A percentile compares a stretch with the other conserved stretches of the same genome.
These are phyloP conservation scores for Marsdenia floribunda DNA, from an alignment of 257 asterid species.

Conservation along the genomic window DNA sequence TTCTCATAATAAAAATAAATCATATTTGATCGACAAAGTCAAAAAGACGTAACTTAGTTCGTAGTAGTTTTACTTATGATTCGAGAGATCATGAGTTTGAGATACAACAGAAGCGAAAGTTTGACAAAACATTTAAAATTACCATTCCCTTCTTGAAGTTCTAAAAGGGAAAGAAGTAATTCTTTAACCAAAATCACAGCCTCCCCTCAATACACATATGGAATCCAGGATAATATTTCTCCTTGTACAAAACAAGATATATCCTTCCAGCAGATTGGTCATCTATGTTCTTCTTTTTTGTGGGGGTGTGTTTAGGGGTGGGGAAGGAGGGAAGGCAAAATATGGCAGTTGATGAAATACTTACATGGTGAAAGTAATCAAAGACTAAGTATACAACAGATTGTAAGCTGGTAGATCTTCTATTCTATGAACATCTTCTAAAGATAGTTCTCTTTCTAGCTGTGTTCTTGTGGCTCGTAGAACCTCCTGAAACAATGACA, in stretches of 20 bases:
- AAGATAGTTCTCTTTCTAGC: constrained; percentile 79
- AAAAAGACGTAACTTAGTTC: no score
- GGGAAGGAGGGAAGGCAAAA: neutral
- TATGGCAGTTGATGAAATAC: constrained; percentile 10
- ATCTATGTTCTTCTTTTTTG: no score
- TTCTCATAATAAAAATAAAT: no score
- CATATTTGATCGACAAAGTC: no score
- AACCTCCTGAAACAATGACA: constrained; percentile 49
- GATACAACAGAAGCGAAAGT: no score
- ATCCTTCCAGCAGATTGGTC: neutral
- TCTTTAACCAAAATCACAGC: no score
- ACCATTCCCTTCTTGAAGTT: no score
- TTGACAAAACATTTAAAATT: no score
- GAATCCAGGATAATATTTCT: neutral
- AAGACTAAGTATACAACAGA: constrained; percentile 38
- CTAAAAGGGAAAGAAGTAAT: no score
- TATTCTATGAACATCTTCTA: constrained; percentile 71
- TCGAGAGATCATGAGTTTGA: no score
- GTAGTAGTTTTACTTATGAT: no score
- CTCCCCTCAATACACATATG: neutral
- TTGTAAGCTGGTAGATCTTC: constrained; percentile 88
- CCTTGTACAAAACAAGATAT: neutral
- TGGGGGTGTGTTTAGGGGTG: no score
- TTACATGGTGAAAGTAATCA: neutral
- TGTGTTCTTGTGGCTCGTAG: constrained; percentile 68